Evolutionary conservation across 2,329 filamentous ascomycete species (phyloP), one percentile per base, ranked within the genome.

Genomic region (Penicillium sp.): DNA sequence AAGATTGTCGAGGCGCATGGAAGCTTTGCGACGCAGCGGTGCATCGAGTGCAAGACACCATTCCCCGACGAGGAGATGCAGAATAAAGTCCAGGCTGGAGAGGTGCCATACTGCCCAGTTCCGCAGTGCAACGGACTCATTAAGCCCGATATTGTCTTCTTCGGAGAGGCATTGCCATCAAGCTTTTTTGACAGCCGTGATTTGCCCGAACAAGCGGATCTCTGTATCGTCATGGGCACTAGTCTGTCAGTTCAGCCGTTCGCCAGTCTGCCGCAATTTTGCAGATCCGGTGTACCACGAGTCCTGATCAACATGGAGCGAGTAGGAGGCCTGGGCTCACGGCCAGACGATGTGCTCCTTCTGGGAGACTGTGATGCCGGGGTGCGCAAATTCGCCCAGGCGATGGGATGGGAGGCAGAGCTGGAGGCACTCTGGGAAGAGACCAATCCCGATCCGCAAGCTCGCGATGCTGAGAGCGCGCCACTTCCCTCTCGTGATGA

Each of bases 101-200:
- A 81, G 26, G 85, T 95, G 0, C 88, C 91, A 0, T 75, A 73
- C 51, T 97, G 91, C 65, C 62, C 73, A 7, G 65, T 38, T 9
- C 35, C 35, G 4, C 43, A 72, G 18, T 97, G 91, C 65, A 74
- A 78, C 33, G 90, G 90, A 0, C 73, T 93, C 2, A 88, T 96
- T 34, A 96, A 96, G 71, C 90, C 90, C 0, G 88, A 95, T 60
- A 95, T 96, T 63, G 89, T 95, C 32, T 96, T 96, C 71, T 96
- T 95, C 59, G 90, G 90, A 43, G 90, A 94, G 64, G 68, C 79
- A 1, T 70, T 90, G 3, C 87, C 87, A 0, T 66, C 71, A 5
- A 70, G 69, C 0, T 94, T 94, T 68, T 83, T 84, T 62, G 64
- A 70, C 5, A 82, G 80, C 49, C 71, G 74, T 27, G 64, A 72